Conservation (phyloP, 495 filamentous ascomycete species). For the Penicillium daleae region DNA sequence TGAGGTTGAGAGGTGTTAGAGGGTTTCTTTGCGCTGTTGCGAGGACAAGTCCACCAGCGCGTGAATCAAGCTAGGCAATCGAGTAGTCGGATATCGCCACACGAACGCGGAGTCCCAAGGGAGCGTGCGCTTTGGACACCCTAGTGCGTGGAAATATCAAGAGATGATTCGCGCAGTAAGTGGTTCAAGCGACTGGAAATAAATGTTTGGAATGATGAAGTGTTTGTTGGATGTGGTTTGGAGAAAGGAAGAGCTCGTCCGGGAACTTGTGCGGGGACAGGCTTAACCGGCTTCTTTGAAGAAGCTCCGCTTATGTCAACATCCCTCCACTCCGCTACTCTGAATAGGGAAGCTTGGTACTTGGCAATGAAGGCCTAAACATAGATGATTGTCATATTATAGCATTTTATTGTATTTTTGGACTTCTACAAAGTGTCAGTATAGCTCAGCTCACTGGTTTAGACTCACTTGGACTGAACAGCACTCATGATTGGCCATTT, state of each 20-base stretch:
- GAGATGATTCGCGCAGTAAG: conserved; percentile 16
- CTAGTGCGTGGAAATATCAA: conserved; percentile 16
- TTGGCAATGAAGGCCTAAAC: background rate
- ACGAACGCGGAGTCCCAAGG: conserved; percentile 9
- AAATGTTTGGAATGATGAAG: conserved; percentile 3
- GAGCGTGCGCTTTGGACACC: conserved; percentile 24
- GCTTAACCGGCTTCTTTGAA: conserved; percentile 4
- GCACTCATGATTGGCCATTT: conserved; percentile 10
- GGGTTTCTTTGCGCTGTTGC: background rate
- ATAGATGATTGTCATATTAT: background rate
- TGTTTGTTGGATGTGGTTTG: conserved; percentile 7
- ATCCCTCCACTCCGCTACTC: conserved; percentile 3
- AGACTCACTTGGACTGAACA: background rate
- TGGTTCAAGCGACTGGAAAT: background rate
- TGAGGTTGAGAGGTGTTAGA: no score
- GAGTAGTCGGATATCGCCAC: conserved; percentile 23
- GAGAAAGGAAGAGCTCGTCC: conserved; percentile 13
- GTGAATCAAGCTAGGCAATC: conserved; percentile 2
- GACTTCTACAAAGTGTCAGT: background rate
- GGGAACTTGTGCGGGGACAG: conserved; percentile 25
- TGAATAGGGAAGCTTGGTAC: background rate
- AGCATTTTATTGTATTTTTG: background rate
- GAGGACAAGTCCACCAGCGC: background rate
- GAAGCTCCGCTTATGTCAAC: conserved; percentile 28
- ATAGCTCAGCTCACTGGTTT: background rate